Percentiles rank a stretch among this genome's conserved stretches.
These are phyloP conservation scores for Podila minutissima DNA, from an alignment of 192 early-diverging fungal genomes.

Conservation along the genomic window DNA sequence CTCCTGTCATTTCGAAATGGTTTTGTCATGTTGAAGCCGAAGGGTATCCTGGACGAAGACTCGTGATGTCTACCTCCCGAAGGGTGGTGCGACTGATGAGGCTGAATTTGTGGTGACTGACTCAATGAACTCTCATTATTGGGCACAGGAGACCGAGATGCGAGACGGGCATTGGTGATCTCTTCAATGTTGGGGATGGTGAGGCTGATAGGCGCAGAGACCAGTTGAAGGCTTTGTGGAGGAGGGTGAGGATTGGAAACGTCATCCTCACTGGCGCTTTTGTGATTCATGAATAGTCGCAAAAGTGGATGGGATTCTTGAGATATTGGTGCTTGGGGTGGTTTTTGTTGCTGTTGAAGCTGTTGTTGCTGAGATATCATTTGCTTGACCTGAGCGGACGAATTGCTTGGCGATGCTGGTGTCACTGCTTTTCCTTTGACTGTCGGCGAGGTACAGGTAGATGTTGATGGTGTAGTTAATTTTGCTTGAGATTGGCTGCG, in stretches of 20 bases:
- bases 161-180: constrained; percentile 35
- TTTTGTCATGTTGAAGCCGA: constrained; percentile 44
- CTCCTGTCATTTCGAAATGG: constrained; percentile 35
- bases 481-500: constrained; percentile 8
- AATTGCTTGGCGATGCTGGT: constrained; percentile 12
- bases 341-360: constrained; percentile 5
- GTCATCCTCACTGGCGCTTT: constrained; percentile 47
- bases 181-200: constrained; percentile 43
- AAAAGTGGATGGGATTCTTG: constrained; percentile 42
- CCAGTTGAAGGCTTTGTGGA: constrained; percentile 13
- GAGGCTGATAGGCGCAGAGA: constrained; percentile 29
- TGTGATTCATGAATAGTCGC: constrained; percentile 37
- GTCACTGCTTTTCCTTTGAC: constrained; percentile 33
- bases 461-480: constrained; percentile 10
- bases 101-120: neutral
- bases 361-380: neutral
- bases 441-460: constrained; percentile 22
- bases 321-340: constrained; percentile 21
- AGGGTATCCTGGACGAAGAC: constrained; percentile 23
- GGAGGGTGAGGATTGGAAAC: constrained; percentile 16
- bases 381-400: neutral
- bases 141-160: constrained; percentile 36
- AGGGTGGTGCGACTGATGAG: constrained; percentile 6
- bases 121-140: constrained; percentile 1
- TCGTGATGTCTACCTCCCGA: neutral